Evolutionary conservation across 768 basidiomycete genomes (phyloP), one percentile per base, ranked within the genome.

Genomic region (Mycena leptocephala): DNA sequence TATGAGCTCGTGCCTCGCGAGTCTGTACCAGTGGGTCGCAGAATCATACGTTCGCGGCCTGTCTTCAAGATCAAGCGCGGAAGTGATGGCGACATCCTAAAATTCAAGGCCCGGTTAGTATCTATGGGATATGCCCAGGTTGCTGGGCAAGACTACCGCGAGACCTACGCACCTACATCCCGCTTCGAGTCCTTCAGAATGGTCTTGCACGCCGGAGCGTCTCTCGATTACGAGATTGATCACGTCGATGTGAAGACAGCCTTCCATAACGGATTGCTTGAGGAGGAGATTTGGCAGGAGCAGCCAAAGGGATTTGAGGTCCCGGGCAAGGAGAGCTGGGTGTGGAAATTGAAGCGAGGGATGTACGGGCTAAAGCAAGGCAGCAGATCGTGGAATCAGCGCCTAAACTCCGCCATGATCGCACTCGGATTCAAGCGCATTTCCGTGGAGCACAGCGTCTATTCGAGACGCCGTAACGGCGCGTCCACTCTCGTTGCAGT

Each of bases 361-460:
- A 69, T 69, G 68, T 69, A 69, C 41, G 68, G 68, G 0, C 28
- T 69, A 16, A 69, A 69, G 22, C 68, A 69, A 24, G 68, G 68
- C 1, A 69, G 68, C 68, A 4, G 37, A 41, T 69, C 55, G 11
- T 69, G 83, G 84, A 81, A 86, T 59, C 33, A 8, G 4, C 30
- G 79, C 4, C 64, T 66, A n/a, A 66, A 66, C 48, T 30, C 30
- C 46, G 64, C 64, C 0, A 66, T 66, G 64, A 53, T 66, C 16
- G 1, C 32, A 5, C 43, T 66, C 30, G 61, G 83, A 43, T 56
- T 87, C 5, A 39, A 78, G 22, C 18, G 59, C 6, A 16, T 72
- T 1, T 20, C 65, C 3, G 68, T 78, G 0, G 81, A 85, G 41
- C 76, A 70, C 3, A 82, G 82, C 61, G 64, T 79, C 8, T 82